These are phyloP conservation scores for Liriodendron chinense DNA, from an alignment of 164 flowering plant species.

Conservation along the genomic window DNA sequence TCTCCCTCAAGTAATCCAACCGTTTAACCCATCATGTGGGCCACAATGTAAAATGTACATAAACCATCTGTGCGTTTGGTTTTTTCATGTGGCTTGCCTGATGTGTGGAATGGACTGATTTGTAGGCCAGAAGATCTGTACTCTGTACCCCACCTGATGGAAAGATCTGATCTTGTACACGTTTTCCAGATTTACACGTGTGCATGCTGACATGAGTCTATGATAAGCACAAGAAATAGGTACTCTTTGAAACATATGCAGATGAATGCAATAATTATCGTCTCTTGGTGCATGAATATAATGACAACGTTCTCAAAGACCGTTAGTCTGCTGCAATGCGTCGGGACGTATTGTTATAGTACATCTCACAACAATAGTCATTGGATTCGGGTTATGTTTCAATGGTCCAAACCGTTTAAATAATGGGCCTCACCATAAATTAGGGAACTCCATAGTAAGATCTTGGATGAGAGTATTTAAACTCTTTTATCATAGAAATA, in stretches of 20 bases:
- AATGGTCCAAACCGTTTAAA: not conserved
- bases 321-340: not conserved
- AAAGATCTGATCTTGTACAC: not conserved
- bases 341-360: not conserved
- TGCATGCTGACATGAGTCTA: not conserved
- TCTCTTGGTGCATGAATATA: slow-evolving; percentile 19
- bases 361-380: not conserved
- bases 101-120: not conserved
- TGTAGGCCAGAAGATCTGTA: not conserved
- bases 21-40: too few species aligned
- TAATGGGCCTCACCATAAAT: not conserved
- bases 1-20: too few species aligned
- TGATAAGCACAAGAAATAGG: not conserved
- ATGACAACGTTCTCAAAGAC: not conserved
- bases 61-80: too few species aligned
- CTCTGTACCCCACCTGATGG: not conserved
- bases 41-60: too few species aligned
- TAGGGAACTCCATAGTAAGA: too few species aligned
- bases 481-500: not conserved
- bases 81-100: too few species aligned
- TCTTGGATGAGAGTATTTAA: too few species aligned
- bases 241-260: not conserved
- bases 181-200: not conserved
- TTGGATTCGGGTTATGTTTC: not conserved
- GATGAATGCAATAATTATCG: slow-evolving; percentile 13